These are phyloP conservation scores for Suhomyces vadensis DNA, from an alignment of 805 yeast genomes.

Conservation along the genomic window DNA sequence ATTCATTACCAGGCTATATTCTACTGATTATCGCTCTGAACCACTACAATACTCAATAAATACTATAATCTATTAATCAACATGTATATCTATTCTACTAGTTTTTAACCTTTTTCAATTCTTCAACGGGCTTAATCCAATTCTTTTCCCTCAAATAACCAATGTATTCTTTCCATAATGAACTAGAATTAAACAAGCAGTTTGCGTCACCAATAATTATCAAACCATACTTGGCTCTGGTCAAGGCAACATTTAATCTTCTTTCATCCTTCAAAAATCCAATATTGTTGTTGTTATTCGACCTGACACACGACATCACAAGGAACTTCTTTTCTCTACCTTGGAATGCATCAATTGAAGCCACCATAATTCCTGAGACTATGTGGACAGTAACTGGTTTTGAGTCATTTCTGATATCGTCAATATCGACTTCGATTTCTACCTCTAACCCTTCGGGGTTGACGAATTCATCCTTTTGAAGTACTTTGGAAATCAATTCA, in stretches of 20 bases:
- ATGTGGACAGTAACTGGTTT: conserved; percentile 50
- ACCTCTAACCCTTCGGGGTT: conserved; percentile 55
- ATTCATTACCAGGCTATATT: too few species aligned
- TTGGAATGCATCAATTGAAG: conserved; percentile 34
- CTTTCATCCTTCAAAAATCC: conserved; percentile 32
- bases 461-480: conserved; percentile 52
- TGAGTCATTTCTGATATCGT: conserved; percentile 51
- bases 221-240: conserved; percentile 31
- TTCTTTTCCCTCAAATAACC: conserved; percentile 36
- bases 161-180: conserved; percentile 53
- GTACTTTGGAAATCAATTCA: conserved; percentile 53
- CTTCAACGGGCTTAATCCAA: conserved; percentile 26
- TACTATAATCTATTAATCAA: not conserved
- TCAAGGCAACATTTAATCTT: conserved; percentile 32
- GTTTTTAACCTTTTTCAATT: conserved; percentile 2
- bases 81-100: not conserved
- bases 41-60: too few species aligned
- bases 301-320: conserved; percentile 31
- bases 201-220: conserved; percentile 34
- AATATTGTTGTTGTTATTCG: conserved; percentile 22
- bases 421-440: conserved; percentile 58
- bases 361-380: conserved; percentile 47
- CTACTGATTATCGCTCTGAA: too few species aligned
- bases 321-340: conserved; percentile 32
- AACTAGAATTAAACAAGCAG: conserved; percentile 49